Evolutionary conservation across 805 yeast species (phyloP).

Genomic region (Isabelozyma rhagii): DNA sequence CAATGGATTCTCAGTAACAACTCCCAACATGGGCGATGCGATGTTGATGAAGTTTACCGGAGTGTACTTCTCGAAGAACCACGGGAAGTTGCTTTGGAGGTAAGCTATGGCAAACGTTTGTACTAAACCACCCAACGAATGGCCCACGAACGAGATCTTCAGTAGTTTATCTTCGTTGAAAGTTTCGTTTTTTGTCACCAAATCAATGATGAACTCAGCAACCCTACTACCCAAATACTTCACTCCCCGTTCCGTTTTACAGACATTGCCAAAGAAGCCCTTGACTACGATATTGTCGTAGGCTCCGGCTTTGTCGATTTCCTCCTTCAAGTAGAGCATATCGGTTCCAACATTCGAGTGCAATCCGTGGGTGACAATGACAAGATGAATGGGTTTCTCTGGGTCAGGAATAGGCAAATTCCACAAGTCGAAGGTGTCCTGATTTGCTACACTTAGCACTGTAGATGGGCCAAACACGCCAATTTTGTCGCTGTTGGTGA

Average conservation of each 20-base stretch:
- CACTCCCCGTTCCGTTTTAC: constrained; percentile 87
- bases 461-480: constrained; percentile 20
- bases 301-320: constrained; percentile 51
- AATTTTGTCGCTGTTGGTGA: constrained; percentile 21
- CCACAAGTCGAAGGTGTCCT: constrained; percentile 75
- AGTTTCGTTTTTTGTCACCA: constrained; percentile 43
- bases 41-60: constrained; percentile 80
- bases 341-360: constrained; percentile 90
- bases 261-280: constrained; percentile 80
- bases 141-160: constrained; percentile 84
- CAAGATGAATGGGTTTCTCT: constrained; percentile 70
- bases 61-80: constrained; percentile 59
- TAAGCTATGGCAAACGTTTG: constrained; percentile 90
- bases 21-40: constrained; percentile 89
- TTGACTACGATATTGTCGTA: constrained; percentile 72
- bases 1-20: constrained; percentile 82
- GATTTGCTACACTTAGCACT: constrained; percentile 46
- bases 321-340: constrained; percentile 82
- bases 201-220: constrained; percentile 67
- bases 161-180: constrained; percentile 38
- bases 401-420: constrained; percentile 50
- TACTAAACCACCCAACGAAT: constrained; percentile 89
- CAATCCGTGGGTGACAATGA: constrained; percentile 85
- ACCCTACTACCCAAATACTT: constrained; percentile 78
- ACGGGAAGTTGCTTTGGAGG: constrained; percentile 63